Percentiles rank a stretch among this genome's conserved stretches.
These are phyloP conservation scores for Leccinum imitatum DNA, from an alignment of 768 basidiomycete species.

Conservation along the genomic window DNA sequence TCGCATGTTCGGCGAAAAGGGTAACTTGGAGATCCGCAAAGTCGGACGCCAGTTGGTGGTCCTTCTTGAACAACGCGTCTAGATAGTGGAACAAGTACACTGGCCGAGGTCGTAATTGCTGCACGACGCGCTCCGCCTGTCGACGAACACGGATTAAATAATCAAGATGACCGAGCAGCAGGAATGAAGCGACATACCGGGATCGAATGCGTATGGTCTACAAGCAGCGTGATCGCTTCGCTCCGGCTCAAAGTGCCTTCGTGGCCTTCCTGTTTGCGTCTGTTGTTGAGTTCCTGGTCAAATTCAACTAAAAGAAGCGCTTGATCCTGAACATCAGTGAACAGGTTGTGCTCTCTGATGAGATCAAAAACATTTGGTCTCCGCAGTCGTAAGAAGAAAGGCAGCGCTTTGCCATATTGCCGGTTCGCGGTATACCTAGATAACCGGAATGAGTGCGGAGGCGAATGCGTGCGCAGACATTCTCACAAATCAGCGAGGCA, in stretches of 20 bases:
- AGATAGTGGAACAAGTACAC: conserved; percentile 91
- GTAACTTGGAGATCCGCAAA: conserved; percentile 90
- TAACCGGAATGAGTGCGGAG: neutral
- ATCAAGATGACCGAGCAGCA: neutral
- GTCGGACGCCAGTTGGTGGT: conserved; percentile 72
- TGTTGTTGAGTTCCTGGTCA: conserved; percentile 80
- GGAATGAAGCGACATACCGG: conserved; percentile 54
- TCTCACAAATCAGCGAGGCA: conserved; percentile 87
- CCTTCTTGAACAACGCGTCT: conserved; percentile 85
- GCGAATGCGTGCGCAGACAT: neutral
- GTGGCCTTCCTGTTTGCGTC: conserved; percentile 44
- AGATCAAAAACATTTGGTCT: conserved; percentile 91
- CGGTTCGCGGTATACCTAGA: conserved; percentile 79
- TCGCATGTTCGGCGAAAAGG: conserved; percentile 88
- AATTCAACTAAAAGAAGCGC: conserved; percentile 92
- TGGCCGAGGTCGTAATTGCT: conserved; percentile 74
- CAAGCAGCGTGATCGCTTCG: conserved; percentile 81
- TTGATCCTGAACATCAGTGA: conserved; percentile 93
- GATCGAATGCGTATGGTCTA: conserved; percentile 95
- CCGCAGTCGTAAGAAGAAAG: conserved; percentile 84
- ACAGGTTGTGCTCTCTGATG: conserved; percentile 90
- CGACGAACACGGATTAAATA: neutral
- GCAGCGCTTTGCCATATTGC: conserved; percentile 92
- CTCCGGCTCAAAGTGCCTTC: conserved; percentile 49
- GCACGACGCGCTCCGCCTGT: conserved; percentile 84